Evolutionary conservation across 2,329 filamentous ascomycete genomes (phyloP).

Genomic region (Claviceps sp.): DNA sequence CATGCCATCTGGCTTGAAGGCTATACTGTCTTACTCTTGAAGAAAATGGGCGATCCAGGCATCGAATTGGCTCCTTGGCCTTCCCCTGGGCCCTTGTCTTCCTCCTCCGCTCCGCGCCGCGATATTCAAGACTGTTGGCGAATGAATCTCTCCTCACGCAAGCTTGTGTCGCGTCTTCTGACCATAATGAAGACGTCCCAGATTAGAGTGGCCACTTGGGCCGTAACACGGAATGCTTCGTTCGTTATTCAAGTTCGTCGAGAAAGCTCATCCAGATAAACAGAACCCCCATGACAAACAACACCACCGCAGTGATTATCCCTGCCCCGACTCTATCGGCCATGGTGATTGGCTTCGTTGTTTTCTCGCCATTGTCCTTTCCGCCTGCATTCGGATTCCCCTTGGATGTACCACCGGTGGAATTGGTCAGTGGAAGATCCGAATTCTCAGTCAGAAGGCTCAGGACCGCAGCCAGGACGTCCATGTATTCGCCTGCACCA

Average conservation of each 20-base stretch:
- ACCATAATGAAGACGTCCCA: no score
- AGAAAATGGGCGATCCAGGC: no score
- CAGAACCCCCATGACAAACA: constrained; percentile 25
- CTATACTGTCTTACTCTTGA: no score
- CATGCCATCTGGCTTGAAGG: no score
- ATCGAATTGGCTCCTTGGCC: no score
- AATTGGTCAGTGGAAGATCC: constrained; percentile 27
- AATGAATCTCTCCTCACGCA: no score
- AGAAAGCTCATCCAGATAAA: constrained; percentile 36
- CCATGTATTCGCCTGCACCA: constrained; percentile 9
- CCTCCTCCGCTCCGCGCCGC: no score
- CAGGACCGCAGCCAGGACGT: constrained; percentile 38
- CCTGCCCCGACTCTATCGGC: constrained; percentile 15
- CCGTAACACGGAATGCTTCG: not conserved
- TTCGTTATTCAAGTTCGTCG: constrained; percentile 5
- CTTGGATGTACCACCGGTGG: constrained; percentile 35
- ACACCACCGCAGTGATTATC: constrained; percentile 31
- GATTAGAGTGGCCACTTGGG: no score
- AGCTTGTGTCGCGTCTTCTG: no score
- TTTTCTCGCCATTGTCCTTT: constrained; percentile 15
- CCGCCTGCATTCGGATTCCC: constrained; percentile 26
- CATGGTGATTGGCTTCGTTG: not conserved
- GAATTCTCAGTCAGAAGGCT: constrained; percentile 25
- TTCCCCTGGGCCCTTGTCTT: no score
- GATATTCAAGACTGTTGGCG: no score